phyloP scores from a whole-genome alignment of 805 yeast genomes.

The Pichia thaimueangensis region DNA sequence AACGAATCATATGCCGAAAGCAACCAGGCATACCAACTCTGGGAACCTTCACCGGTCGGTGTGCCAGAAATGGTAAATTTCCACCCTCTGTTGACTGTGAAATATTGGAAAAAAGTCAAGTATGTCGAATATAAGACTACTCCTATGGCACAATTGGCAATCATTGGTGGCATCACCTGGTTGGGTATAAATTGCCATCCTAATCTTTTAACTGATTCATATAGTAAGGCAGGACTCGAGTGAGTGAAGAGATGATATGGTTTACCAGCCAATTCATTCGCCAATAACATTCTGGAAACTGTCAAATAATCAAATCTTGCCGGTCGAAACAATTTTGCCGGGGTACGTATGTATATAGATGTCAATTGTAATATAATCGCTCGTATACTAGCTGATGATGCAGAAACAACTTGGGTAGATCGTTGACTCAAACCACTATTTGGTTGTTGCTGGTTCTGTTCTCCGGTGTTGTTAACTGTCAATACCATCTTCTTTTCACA shows the following conservation, averaged over 20 bases:
- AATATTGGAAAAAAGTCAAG: conserved; percentile 44
- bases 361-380: conserved; percentile 77
- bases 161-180: conserved; percentile 76
- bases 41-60: conserved; percentile 10
- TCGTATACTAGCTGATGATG: conserved; percentile 79
- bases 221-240: conserved; percentile 69
- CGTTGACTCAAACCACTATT: conserved; percentile 6
- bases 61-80: conserved; percentile 11
- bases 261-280: conserved; percentile 38
- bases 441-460: conserved; percentile 1
- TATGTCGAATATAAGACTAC: conserved; percentile 80
- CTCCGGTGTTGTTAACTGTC: no score
- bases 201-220: conserved; percentile 53
- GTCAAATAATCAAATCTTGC: conserved; percentile 83
- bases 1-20: conserved; percentile 45
- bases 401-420: conserved; percentile 54
- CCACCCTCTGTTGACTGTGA: conserved; percentile 20
- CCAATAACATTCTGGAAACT: conserved; percentile 47
- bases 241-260: conserved; percentile 61
- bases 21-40: conserved; percentile 11
- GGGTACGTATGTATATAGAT: conserved; percentile 71
- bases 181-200: conserved; percentile 89
- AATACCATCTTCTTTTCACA: background rate
- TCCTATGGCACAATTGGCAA: conserved; percentile 89
- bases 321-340: conserved; percentile 82